Base-by-base conservation (phyloP, 1,284 basidiomycete species). In the Rhodotorula sp. region DNA sequence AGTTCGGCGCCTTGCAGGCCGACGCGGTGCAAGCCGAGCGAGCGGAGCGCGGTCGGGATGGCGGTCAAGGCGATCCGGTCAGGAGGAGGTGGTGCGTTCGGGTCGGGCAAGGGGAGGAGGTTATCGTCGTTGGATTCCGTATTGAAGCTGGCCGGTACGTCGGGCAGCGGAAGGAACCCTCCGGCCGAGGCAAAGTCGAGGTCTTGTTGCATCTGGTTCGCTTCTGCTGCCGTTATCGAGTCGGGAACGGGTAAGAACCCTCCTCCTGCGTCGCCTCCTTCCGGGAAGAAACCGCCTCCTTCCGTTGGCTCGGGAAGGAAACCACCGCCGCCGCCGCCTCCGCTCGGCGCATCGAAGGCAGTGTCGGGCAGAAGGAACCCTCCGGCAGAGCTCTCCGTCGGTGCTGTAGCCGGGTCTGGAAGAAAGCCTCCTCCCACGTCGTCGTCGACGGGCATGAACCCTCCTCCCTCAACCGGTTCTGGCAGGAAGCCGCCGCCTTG, bases 31-130 rank as follows among this genome's bases (percentile, higher is more conserved):
- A 68, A 48, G 3, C 64, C 64, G 58, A 73, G 61, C 20, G 62
- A 10, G 34, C 64, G 56, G 3, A 72, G 60, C 7, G 70, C 67
- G 21, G 58, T 18, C 12, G 70, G 64, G 16, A 72, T 58, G 5
- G 29, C 12, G 16, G 54, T 26, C n/a, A 76, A 64, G 3, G 65
- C 63, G 39, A 76, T 76, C 14, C 72, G 72, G 15, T 43, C n/a
- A 1, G 67, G 65, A 1, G 67, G 73, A 8, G 71, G 62, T 12
- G 47, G 58, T 1, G 46, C 57, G n/a, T 47, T n/a, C 23, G 29
- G 64, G 12, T 56, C 49, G 10, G 59, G 51, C 57, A 56, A 29
- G 12, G 65, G 20, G 34, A 64, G 58, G 18, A 49, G 54, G 5
- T 48, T 59, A 7, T 60, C 63, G 0, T 60, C 61, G 3, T 47